Evolutionary conservation across 208 protist species (phyloP).

Genomic region (Sergeia podlipaevii): DNA sequence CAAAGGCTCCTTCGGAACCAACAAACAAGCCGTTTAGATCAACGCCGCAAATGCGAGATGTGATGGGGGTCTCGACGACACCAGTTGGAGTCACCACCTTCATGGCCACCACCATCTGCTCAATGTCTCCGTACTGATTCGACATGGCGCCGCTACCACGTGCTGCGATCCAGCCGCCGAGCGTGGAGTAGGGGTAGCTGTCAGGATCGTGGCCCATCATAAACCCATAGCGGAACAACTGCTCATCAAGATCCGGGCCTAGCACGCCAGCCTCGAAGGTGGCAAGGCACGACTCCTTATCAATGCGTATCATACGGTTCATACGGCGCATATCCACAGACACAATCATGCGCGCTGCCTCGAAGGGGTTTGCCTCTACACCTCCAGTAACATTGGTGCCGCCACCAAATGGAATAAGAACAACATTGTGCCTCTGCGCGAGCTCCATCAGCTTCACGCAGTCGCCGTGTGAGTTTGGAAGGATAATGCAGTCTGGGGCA

Average conservation of each 20-base stretch:
- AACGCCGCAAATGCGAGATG: constrained; percentile 78
- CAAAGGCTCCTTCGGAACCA: constrained; percentile 92
- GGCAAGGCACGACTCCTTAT: constrained; percentile 81
- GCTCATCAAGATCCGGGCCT: constrained; percentile 87
- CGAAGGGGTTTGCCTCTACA: constrained; percentile 84
- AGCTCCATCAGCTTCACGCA: constrained; percentile 81
- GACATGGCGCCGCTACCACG: constrained; percentile 94
- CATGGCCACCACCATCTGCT: constrained; percentile 91
- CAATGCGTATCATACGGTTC: constrained; percentile 82
- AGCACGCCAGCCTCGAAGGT: constrained; percentile 90
- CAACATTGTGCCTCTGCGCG: constrained; percentile 90
- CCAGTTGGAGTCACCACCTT: constrained; percentile 92
- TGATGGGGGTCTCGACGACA: constrained; percentile 77
- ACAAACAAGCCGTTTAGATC: constrained; percentile 92
- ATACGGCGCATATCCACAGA: constrained; percentile 94
- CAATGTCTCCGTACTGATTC: constrained; percentile 95
- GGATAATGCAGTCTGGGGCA: constrained; percentile 88
- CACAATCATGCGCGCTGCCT: constrained; percentile 86
- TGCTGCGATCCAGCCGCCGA: constrained; percentile 95
- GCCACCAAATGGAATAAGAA: constrained; percentile 92
- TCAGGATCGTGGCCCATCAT: constrained; percentile 94
- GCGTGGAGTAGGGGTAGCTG: constrained; percentile 91
- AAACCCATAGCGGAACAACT: constrained; percentile 83
- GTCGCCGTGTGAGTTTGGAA: constrained; percentile 85
- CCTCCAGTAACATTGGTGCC: constrained; percentile 93